Conservation (phyloP, 2,329 filamentous ascomycete genomes). For the Aureobasidium sp. region DNA sequence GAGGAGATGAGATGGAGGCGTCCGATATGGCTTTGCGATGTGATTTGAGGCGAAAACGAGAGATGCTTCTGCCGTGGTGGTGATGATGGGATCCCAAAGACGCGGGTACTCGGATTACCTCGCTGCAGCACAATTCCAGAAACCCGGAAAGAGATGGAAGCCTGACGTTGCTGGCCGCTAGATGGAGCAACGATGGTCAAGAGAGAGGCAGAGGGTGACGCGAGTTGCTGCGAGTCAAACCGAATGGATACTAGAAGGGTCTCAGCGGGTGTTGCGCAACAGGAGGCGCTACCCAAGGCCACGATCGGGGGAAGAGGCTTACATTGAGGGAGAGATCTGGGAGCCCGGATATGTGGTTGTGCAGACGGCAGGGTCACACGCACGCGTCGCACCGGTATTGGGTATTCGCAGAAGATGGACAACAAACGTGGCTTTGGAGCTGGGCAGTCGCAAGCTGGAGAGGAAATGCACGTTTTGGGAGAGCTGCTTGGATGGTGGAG, state of each 20-base stretch:
- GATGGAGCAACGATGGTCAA: conserved; percentile 13
- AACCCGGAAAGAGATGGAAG: conserved; percentile 16
- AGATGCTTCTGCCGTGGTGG: neutral
- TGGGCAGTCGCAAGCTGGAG: conserved; percentile 12
- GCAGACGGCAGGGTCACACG: conserved; percentile 33
- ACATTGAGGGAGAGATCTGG: conserved; percentile 27
- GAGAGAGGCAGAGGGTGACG: conserved; percentile 26
- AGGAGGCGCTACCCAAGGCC: conserved; percentile 29
- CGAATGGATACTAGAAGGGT: conserved; percentile 36
- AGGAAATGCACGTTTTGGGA: conserved; percentile 12
- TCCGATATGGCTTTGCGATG: conserved; percentile 3
- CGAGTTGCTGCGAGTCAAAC: conserved; percentile 36
- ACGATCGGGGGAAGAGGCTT: conserved; percentile 24
- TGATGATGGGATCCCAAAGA: neutral
- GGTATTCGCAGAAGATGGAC: conserved; percentile 4
- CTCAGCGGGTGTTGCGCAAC: conserved; percentile 30
- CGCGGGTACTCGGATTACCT: conserved; percentile 1
- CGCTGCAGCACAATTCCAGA: conserved; percentile 8
- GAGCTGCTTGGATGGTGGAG: conserved; percentile 13
- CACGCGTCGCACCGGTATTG: conserved; percentile 12
- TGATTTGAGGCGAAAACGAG: conserved; percentile 3
- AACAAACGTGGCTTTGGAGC: conserved; percentile 5
- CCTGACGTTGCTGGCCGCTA: conserved; percentile 20
- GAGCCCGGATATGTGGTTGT: conserved; percentile 39
- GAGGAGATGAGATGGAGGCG: neutral